These are phyloP conservation scores for Puccinia horiana DNA, from an alignment of 1,284 basidiomycete genomes.

Conservation along the genomic window DNA sequence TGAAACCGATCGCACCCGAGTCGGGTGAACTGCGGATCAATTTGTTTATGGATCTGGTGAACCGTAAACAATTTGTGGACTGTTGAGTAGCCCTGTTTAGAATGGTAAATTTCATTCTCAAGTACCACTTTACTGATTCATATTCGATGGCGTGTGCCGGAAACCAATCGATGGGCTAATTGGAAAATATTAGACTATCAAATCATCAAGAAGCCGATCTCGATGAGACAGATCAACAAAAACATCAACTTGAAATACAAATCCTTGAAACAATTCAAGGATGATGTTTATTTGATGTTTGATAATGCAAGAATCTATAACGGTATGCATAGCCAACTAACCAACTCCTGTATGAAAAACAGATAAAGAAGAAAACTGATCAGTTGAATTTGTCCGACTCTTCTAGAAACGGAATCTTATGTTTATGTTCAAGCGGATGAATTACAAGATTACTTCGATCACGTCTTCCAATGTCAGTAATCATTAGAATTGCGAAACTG, in stretches of 20 bases:
- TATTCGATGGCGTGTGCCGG: neutral
- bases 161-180: neutral
- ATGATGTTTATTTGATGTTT: slow-evolving; percentile 59
- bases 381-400: neutral
- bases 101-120: neutral
- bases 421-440: slow-evolving; percentile 50
- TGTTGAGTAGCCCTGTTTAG: slow-evolving; percentile 30
- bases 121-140: neutral
- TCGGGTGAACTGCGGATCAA: slow-evolving; percentile 49
- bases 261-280: slow-evolving; percentile 55
- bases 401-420: slow-evolving; percentile 46
- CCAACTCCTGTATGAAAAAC: neutral
- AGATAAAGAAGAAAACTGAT: neutral
- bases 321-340: slow-evolving; percentile 1
- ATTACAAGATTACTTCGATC: slow-evolving; percentile 49
- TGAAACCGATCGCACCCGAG: slow-evolving; percentile 48
- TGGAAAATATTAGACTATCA: slow-evolving; percentile 43
- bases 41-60: slow-evolving; percentile 46
- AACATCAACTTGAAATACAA: slow-evolving; percentile 57
- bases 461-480: slow-evolving; percentile 47
- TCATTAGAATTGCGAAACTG: neutral
- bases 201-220: slow-evolving; percentile 58
- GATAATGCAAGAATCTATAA: slow-evolving; percentile 59
- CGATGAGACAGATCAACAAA: slow-evolving; percentile 58
- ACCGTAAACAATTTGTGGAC: slow-evolving; percentile 49